Base-by-base conservation (phyloP, 345 rosid species). In the Ceriops tagal region DNA sequence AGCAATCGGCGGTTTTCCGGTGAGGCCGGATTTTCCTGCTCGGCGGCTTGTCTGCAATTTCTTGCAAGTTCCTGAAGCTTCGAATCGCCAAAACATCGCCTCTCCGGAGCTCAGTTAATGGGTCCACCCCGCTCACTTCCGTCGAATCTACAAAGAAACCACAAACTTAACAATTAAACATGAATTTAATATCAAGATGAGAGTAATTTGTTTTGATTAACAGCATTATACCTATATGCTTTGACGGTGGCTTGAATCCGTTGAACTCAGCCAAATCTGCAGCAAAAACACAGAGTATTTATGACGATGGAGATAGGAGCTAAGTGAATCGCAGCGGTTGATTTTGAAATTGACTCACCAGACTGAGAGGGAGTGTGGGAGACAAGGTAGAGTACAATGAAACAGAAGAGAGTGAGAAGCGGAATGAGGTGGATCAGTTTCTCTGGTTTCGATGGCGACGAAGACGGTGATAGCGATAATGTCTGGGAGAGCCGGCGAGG, bases 391-490 rank as follows among this genome's bases (percentile, higher is more conserved):
- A 93, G 97, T 62, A 91, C 76, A 75, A 93, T 76, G 72, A 93
- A 86, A 79, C 98, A 93, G 76, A 84, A 15, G 65, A 93, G 73
- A 74, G 91, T 87, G 68, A 93, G 90, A 49, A 93, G 65, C 0
- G 98, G 98, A 53, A 93, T 88, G 53, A 92, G 76, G 86, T 93
- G 98, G n/a, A 93, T 73, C 66, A 91, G 81, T 65, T 81, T 88
- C 80, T 83, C 90, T 22, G 82, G 91, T 6, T 75, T 78, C 22
- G 82, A 61, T 20, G 78, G 71, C 58, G 88, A 71, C 49, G 84
- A 61, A 0, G 79, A 7, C 1, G 65, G 28, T 20, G 81, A 73
- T 34, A 80, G 65, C 0, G 80, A 53, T 4, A 83, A 64, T 1
- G 82, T 57, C 4, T 75, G 62, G 3, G 86, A 71, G 52, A 79